Base-by-base conservation (phyloP, 1,284 basidiomycete species). In the Cutaneotrichosporon spelunceum region DNA sequence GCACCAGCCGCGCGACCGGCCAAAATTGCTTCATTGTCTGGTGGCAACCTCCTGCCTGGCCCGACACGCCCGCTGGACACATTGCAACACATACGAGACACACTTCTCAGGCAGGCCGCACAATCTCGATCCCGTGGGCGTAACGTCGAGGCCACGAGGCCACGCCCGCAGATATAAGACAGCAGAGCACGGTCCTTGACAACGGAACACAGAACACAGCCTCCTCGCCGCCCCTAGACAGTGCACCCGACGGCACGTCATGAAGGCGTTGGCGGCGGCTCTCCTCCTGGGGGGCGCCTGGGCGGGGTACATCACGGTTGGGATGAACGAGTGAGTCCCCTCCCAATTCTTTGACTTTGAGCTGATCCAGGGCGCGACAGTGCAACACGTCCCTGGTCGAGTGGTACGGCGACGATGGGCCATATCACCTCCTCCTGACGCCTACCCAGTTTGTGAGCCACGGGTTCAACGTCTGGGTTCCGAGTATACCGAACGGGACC, bases 401-500 rank as follows among this genome's bases (percentile, higher is more conserved):
- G 36, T 78, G 76, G 76, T 67, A 64, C 21, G 76, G 76, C 39
- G 76, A 78, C 63, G 67, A 70, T 39, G 76, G 76, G 48, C 76
- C 76, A 30, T 78, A 73, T 61, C 76, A 78, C 60, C 65, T 78
- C 10, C 68, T 78, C 1, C 65, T 78, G 1, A 78, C 76, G 16
- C 76, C 75, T 34, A 53, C 52, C 4, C 52, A 53, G 13, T 72
- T 77, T 56, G 64, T 64, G 13, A 55, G 69, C 52, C 72, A 78
- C 63, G 73, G 75, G 4, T 78, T 76, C 50, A 78, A 78, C 66
- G 74, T 77, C 10, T 78, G 76, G 76, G 60, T 77, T 11, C 70
- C 71, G 13, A 65, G 67, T 7, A 72, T 78, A 49, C 66, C 71
- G 0, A 68, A 68, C 45, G 70, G 67, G 5, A 70, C 68, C 10